Conservation (phyloP, 495 filamentous ascomycete genomes). For the Aspergillus diversus region DNA sequence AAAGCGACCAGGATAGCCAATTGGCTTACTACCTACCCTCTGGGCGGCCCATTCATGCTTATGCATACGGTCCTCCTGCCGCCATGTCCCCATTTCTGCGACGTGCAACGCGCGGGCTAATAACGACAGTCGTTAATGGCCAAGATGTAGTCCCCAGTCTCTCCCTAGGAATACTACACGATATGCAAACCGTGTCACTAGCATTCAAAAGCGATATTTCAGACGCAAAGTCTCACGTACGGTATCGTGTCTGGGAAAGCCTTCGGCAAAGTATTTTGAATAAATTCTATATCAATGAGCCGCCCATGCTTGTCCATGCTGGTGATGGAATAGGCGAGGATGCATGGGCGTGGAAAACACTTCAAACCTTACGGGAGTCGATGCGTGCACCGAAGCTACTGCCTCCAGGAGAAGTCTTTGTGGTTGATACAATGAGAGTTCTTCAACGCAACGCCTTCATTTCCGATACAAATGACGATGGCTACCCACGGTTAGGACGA, state of each 20-base stretch:
- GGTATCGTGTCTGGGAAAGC: slow-evolving; percentile 65
- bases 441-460: slow-evolving; percentile 62
- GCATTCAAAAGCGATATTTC: slow-evolving; percentile 73
- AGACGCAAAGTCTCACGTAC: slow-evolving; percentile 66
- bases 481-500: slow-evolving; percentile 54
- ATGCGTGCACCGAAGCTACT: slow-evolving; percentile 73
- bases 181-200: slow-evolving; percentile 70
- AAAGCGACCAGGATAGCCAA: slow-evolving; percentile 26
- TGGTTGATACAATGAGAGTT: slow-evolving; percentile 65
- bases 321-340: slow-evolving; percentile 62
- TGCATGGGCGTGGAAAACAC: slow-evolving; percentile 69
- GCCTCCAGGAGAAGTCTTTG: slow-evolving; percentile 78
- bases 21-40: slow-evolving; percentile 58
- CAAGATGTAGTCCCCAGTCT: slow-evolving; percentile 75
- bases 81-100: slow-evolving; percentile 74
- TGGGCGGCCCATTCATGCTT: slow-evolving; percentile 74
- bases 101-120: slow-evolving; percentile 70
- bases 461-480: slow-evolving; percentile 32
- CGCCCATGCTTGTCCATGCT: slow-evolving; percentile 46
- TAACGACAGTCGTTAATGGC: slow-evolving; percentile 75
- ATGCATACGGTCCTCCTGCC: slow-evolving; percentile 76
- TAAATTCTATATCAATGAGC: slow-evolving; percentile 52
- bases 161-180: slow-evolving; percentile 74
- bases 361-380: slow-evolving; percentile 65
- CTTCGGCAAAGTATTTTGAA: slow-evolving; percentile 53